These are phyloP conservation scores for Vitis rotundifolia DNA, from an alignment of 164 flowering plant species.

Conservation along the genomic window DNA sequence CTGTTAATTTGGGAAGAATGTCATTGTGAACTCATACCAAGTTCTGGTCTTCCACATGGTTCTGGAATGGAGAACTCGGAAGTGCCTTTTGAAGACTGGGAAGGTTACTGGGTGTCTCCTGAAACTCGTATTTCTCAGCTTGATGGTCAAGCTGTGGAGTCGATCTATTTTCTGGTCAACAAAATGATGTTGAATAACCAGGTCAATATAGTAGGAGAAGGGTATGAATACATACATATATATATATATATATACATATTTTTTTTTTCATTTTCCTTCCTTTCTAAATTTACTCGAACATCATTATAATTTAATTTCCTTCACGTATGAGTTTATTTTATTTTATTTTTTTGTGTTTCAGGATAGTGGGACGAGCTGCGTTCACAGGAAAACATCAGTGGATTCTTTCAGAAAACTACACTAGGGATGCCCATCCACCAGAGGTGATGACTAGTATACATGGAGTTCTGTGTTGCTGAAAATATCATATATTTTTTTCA, in stretches of 20 bases:
- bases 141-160: conserved; percentile 31
- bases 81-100: conserved; percentile 40
- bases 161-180: conserved; percentile 43
- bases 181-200: conserved; percentile 67
- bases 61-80: conserved; percentile 36
- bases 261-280: background rate
- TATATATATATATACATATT: background rate
- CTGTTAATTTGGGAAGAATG: conserved; percentile 89
- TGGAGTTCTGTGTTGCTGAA: background rate
- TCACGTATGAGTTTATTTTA: background rate
- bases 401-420: conserved; percentile 48
- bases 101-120: conserved; percentile 28
- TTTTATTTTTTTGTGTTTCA: conserved; percentile 19
- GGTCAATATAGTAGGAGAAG: conserved; percentile 74
- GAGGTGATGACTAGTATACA: conserved; percentile 38
- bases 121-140: conserved; percentile 27
- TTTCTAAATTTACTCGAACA: background rate
- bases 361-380: conserved; percentile 75
- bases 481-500: background rate
- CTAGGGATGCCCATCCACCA: conserved; percentile 34
- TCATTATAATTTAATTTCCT: background rate
- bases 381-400: conserved; percentile 65
- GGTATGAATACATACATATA: conserved; percentile 38
- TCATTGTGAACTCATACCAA: conserved; percentile 41
- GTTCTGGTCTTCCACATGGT: conserved; percentile 16